Evolutionary conservation across 2,329 filamentous ascomycete genomes (phyloP).

Genomic region (Colletotrichum destructivum): DNA sequence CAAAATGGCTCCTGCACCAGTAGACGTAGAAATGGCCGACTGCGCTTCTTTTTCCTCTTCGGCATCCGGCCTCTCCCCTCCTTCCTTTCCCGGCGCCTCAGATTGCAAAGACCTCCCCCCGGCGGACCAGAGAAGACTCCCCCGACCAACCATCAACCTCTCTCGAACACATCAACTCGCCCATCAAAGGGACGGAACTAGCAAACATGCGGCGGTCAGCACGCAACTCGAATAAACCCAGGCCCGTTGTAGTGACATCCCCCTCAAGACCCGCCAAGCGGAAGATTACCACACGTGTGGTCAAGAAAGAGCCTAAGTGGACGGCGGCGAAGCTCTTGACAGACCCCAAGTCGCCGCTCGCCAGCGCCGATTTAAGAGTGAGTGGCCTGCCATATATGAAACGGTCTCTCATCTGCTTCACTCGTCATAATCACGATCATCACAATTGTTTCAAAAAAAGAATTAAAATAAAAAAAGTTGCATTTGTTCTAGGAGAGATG

Average conservation of each 20-base stretch:
- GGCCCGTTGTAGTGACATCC: slow-evolving; percentile 9
- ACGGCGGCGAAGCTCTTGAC: slow-evolving; percentile 53
- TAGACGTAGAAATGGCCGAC: slow-evolving; percentile 39
- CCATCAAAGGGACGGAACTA: slow-evolving; percentile 4
- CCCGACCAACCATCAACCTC: slow-evolving; percentile 10
- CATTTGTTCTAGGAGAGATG: background rate
- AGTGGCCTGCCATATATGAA: slow-evolving; percentile 24
- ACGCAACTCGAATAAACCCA: slow-evolving; percentile 30
- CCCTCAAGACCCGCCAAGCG: slow-evolving; percentile 22
- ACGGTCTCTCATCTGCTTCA: too few species aligned
- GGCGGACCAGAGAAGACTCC: background rate
- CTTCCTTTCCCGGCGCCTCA: slow-evolving; percentile 8
- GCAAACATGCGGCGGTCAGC: slow-evolving; percentile 29
- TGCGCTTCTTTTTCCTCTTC: slow-evolving; percentile 4
- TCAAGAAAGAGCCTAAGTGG: slow-evolving; percentile 53
- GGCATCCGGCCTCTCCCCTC: slow-evolving; percentile 24
- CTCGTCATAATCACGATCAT: too few species aligned
- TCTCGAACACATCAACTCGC: slow-evolving; percentile 14
- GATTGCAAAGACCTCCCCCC: background rate
- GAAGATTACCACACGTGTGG: slow-evolving; percentile 43
- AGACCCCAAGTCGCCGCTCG: slow-evolving; percentile 56
- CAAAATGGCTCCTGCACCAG: slow-evolving; percentile 30
- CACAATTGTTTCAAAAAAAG: too few species aligned
- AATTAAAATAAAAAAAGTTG: too few species aligned
- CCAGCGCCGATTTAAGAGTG: slow-evolving; percentile 56